Conservation (phyloP, 768 basidiomycete genomes). For the Mycena vulgaris region DNA sequence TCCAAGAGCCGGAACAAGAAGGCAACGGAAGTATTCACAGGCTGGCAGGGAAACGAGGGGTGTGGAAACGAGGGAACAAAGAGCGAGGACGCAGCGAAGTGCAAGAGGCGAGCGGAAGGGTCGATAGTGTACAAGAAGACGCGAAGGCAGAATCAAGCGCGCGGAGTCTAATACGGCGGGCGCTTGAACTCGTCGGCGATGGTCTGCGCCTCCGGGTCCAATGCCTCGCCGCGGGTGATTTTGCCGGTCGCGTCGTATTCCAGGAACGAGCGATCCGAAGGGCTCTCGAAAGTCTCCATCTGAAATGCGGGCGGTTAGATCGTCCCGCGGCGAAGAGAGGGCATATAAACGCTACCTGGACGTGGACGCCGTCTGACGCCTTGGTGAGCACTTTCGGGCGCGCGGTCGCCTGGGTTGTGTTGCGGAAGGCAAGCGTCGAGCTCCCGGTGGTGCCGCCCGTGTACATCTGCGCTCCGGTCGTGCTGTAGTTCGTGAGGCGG, state of each 20-base stretch:
- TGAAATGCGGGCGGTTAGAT: slow-evolving; percentile 45
- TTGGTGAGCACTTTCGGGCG: slow-evolving; percentile 66
- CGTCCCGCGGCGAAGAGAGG: not conserved
- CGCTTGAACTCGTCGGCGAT: slow-evolving; percentile 77
- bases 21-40: slow-evolving; percentile 7
- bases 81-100: slow-evolving; percentile 15
- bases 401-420: slow-evolving; percentile 54
- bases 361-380: slow-evolving; percentile 58
- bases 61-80: not conserved
- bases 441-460: slow-evolving; percentile 58
- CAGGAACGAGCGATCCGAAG: slow-evolving; percentile 58
- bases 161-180: slow-evolving; percentile 55
- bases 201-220: slow-evolving; percentile 73
- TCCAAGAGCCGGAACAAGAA: slow-evolving; percentile 7
- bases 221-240: slow-evolving; percentile 58
- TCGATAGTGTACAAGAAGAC: slow-evolving; percentile 26
- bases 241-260: slow-evolving; percentile 75
- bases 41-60: slow-evolving; percentile 10
- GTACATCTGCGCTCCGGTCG: slow-evolving; percentile 35
- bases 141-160: not conserved
- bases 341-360: slow-evolving; percentile 48
- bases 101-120: not conserved
- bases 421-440: slow-evolving; percentile 75
- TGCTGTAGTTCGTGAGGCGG: slow-evolving; percentile 65
- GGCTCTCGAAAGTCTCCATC: slow-evolving; percentile 78